phyloP scores from a whole-genome alignment of 345 rosid species.

The Durio zibethinus region DNA sequence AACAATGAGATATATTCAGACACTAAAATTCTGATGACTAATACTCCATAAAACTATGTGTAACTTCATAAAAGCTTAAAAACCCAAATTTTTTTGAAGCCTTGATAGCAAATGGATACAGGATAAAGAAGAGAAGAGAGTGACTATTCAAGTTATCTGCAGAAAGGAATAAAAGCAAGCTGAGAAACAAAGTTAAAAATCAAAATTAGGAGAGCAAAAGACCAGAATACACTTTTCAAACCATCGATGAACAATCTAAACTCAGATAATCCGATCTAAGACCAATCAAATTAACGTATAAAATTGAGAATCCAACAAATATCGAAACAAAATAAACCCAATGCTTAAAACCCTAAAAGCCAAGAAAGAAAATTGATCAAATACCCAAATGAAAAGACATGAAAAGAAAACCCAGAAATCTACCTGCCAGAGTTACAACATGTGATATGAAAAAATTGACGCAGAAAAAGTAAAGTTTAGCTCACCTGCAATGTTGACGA shows the following conservation, averaged over 20 bases:
- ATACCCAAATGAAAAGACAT: conserved; percentile 17
- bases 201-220: background rate
- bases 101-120: background rate
- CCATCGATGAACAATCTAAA: conserved; percentile 1
- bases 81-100: background rate
- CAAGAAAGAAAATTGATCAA: background rate
- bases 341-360: conserved; percentile 6
- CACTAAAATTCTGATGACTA: background rate
- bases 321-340: background rate
- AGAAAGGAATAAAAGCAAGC: background rate
- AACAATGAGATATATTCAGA: background rate
- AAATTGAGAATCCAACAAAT: background rate
- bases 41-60: background rate
- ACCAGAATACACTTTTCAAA: conserved; percentile 13
- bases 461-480: background rate
- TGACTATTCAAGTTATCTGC: background rate
- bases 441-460: conserved; percentile 8
- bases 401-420: conserved; percentile 13
- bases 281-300: background rate
- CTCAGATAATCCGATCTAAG: conserved; percentile 9
- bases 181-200: background rate
- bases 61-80: conserved; percentile 7
- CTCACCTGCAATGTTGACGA: conserved; percentile 10
- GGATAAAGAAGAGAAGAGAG: background rate
- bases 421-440: conserved; percentile 20